Evolutionary conservation across 306 rosid genomes (phyloP).

Genomic region (Pyrus betulifolia): DNA sequence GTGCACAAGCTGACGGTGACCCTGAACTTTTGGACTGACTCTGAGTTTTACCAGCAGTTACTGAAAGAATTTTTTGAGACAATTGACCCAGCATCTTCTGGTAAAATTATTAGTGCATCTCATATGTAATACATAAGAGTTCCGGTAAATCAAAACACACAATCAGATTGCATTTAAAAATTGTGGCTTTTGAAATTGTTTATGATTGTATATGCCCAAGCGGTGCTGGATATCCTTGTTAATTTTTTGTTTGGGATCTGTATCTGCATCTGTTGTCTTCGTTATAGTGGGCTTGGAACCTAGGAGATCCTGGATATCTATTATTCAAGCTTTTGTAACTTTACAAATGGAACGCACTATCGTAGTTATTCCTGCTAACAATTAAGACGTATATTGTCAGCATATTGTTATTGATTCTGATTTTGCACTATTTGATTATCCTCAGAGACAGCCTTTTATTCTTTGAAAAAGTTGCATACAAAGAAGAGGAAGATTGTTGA

Average conservation of each 20-base stretch:
- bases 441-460: slow-evolving; percentile 61
- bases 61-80: slow-evolving; percentile 29
- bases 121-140: no score
- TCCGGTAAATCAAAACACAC: no score
- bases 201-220: no score
- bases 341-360: background rate
- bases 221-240: no score
- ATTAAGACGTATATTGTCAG: background rate
- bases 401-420: background rate
- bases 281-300: background rate
- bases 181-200: no score
- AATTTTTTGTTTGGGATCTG: no score
- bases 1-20: slow-evolving; percentile 21
- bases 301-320: background rate
- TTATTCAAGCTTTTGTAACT: background rate
- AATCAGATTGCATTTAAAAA: no score
- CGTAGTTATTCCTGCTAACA: background rate
- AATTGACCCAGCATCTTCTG: slow-evolving; percentile 12
- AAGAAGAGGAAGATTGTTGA: slow-evolving; percentile 82
- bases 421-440: slow-evolving; percentile 6
- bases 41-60: background rate
- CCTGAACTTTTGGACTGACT: background rate
- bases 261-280: no score
- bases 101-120: no score
- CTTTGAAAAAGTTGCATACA: slow-evolving; percentile 55